Conservation (phyloP, 2,329 filamentous ascomycete species). For the Capronia epimyces region DNA sequence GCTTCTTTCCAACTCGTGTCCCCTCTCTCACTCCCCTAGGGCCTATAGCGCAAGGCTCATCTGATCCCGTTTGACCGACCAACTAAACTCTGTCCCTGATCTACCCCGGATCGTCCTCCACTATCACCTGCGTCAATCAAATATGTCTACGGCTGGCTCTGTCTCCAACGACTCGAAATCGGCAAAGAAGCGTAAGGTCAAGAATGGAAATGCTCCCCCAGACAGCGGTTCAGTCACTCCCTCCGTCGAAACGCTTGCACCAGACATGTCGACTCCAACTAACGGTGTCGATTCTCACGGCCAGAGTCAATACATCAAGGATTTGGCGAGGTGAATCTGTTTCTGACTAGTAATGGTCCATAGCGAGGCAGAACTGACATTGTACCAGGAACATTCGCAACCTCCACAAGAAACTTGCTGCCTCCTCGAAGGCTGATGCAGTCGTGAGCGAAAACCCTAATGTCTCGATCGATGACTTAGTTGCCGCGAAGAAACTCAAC, state of each 20-base stretch:
- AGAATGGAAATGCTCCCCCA: conserved; percentile 47
- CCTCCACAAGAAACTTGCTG: conserved; percentile 83
- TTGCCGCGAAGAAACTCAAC: conserved; percentile 59
- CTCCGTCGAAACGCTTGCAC: conserved; percentile 33
- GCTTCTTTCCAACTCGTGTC: no score
- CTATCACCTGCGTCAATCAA: neutral
- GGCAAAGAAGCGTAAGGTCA: conserved; percentile 58
- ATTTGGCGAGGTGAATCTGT: conserved; percentile 74
- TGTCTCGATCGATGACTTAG: conserved; percentile 57
- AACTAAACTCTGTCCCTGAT: no score
- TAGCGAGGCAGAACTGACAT: conserved; percentile 4
- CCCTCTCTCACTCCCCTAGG: no score
- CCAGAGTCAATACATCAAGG: conserved; percentile 77
- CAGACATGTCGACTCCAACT: conserved; percentile 40
- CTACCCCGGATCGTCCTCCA: no score
- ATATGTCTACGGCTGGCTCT: conserved; percentile 22
- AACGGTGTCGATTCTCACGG: conserved; percentile 56
- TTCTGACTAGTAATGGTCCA: conserved; percentile 13
- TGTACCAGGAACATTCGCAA: conserved; percentile 74
- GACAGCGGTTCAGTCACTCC: conserved; percentile 45
- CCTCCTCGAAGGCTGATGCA: conserved; percentile 55
- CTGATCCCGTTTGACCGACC: no score
- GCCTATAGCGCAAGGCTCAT: neutral
- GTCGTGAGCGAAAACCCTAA: conserved; percentile 57
- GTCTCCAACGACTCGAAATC: conserved; percentile 53